Evolutionary conservation across 2,329 filamentous ascomycete genomes (phyloP), one percentile per base, ranked within the genome.

Genomic region (Aureobasidium sp.): DNA sequence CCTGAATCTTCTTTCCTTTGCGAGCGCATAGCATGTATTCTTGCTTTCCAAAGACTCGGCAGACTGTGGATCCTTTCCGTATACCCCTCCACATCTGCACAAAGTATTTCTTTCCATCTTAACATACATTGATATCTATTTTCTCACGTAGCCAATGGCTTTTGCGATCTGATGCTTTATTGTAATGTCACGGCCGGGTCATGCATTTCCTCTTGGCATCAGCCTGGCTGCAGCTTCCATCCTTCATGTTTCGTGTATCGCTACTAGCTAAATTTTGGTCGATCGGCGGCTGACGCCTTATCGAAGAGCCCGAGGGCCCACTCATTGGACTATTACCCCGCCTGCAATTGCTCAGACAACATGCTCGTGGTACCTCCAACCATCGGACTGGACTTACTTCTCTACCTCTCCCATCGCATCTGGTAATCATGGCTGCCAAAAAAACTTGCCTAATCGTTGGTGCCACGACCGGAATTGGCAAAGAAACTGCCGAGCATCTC

Each of bases 51-150:
- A 4, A 30, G 25, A 15, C 9, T 9, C 30, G 27, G 41, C 53
- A 57, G 53, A 57, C 25, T 16, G 50, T 57, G 53, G 39, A 44
- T 45, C n/a, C 11, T 44, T 34, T 57, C 53, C 25, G 39, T 57
- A 57, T 57, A 57, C 53, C 53, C 53, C 53, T 57, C 53, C 53
- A 45, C 41, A 10, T 45, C 53, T 57, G 53, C 53, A 55, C 27
- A 34, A 39, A 44, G 52, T 29, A n/a, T 15, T 25, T 27, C 16
- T 11, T 47, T 34, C 25, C n/a, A 30, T 16, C 44, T 16, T 47
- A 47, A 47, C 16, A 27, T 47, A 7, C 25, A 27, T 53, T 25
- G 27, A 11, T 13, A n/a, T 21, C 8, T 8, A 13, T 42, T 3
- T 27, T 53, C n/a, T 30, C 2, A 29, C 10, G 13, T n/a, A 21